phyloP scores from a whole-genome alignment of 2,329 filamentous ascomycete genomes.

The Aspergillus fischeri region DNA sequence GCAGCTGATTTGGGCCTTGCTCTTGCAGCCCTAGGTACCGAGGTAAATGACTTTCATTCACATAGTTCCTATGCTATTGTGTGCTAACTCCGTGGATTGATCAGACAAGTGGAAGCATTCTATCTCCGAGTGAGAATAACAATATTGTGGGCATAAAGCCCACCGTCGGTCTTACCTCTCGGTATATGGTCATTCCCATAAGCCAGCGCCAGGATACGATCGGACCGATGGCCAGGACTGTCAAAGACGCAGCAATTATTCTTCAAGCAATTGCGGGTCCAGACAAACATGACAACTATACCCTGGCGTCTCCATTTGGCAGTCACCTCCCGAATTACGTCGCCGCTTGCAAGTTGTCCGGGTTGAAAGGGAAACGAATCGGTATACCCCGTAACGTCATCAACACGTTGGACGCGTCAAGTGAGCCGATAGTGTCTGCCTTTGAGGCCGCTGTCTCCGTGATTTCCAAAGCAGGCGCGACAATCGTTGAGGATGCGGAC shows the following conservation, averaged over 20 bases:
- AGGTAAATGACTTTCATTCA: constrained; percentile 29
- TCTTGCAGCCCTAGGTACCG: constrained; percentile 57
- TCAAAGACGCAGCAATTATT: constrained; percentile 56
- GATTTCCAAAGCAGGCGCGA: constrained; percentile 55
- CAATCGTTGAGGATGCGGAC: constrained; percentile 57
- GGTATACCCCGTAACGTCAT: constrained; percentile 62
- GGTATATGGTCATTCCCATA: constrained; percentile 60
- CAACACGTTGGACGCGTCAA: constrained; percentile 29
- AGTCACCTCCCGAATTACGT: constrained; percentile 56
- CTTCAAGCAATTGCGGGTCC: constrained; percentile 56
- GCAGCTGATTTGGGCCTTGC: constrained; percentile 57
- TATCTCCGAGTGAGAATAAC: constrained; percentile 52
- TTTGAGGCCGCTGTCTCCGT: constrained; percentile 55
- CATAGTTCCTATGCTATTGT: background rate
- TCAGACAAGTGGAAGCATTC: constrained; percentile 59
- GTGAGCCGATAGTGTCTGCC: constrained; percentile 44
- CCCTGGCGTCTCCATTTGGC: constrained; percentile 53
- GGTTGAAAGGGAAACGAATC: constrained; percentile 56
- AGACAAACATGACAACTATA: constrained; percentile 55
- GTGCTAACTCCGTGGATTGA: constrained; percentile 11
- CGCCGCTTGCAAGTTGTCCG: constrained; percentile 51
- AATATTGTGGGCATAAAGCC: constrained; percentile 66
- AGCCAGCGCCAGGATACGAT: constrained; percentile 54
- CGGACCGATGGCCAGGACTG: constrained; percentile 55
- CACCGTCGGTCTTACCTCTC: constrained; percentile 61